phyloP scores from a whole-genome alignment of 2,329 filamentous ascomycete species.

The Cladosporium colombiae region DNA sequence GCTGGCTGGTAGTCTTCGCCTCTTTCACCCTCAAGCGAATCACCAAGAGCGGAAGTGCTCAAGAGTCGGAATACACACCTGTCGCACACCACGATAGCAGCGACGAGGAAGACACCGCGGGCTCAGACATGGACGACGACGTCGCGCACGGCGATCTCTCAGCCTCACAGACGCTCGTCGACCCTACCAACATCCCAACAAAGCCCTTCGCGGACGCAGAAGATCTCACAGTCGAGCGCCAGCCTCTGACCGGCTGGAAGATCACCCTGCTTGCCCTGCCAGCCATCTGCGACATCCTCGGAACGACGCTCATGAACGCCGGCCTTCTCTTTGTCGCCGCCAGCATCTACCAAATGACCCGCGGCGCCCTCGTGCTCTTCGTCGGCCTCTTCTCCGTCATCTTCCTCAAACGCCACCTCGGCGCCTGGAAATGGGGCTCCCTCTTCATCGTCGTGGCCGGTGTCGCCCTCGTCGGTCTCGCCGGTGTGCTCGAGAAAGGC shows the following conservation, averaged over 20 bases:
- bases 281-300: slow-evolving; percentile 89
- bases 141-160: slow-evolving; percentile 38
- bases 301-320: slow-evolving; percentile 96
- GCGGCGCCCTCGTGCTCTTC: slow-evolving; percentile 90
- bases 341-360: slow-evolving; percentile 98
- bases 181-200: slow-evolving; percentile 44
- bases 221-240: slow-evolving; percentile 50
- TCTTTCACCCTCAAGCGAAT: slow-evolving; percentile 62
- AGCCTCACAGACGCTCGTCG: slow-evolving; percentile 38
- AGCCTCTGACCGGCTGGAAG: slow-evolving; percentile 67
- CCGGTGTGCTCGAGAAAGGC: slow-evolving; percentile 76
- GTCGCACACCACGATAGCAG: slow-evolving; percentile 33
- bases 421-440: slow-evolving; percentile 89
- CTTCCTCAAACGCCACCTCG: slow-evolving; percentile 78
- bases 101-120: slow-evolving; percentile 37
- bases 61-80: slow-evolving; percentile 34
- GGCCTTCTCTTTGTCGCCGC: slow-evolving; percentile 91
- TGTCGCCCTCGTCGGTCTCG: slow-evolving; percentile 85
- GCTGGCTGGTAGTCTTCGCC: slow-evolving; percentile 83
- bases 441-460: slow-evolving; percentile 84
- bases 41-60: slow-evolving; percentile 38
- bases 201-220: slow-evolving; percentile 54
- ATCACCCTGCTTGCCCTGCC: slow-evolving; percentile 78
- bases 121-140: slow-evolving; percentile 35
- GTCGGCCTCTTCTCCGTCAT: slow-evolving; percentile 93